A percentile compares a stretch with the other conserved stretches of the same genome.
Conservation (phyloP, 306 rosid species). For the Fagus sylvatica region DNA sequence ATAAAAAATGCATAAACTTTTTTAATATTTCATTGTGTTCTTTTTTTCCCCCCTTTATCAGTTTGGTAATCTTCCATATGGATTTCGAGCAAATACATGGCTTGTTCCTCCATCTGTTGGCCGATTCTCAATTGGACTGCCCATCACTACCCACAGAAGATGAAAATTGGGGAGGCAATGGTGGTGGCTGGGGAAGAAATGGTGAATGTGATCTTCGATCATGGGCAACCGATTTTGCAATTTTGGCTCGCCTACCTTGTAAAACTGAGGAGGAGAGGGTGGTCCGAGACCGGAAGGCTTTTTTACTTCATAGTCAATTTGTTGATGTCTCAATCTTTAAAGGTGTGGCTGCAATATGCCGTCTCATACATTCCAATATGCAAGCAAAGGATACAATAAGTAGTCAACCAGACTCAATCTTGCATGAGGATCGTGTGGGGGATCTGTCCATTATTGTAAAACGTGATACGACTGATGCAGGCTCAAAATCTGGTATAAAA, state of each 20-base stretch:
- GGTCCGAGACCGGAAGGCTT: slow-evolving; percentile 87
- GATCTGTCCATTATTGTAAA: slow-evolving; percentile 65
- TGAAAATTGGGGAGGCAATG: slow-evolving; percentile 91
- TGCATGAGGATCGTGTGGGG: slow-evolving; percentile 53
- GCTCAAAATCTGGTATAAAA: slow-evolving; percentile 30
- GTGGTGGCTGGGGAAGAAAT: slow-evolving; percentile 80
- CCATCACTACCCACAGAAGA: slow-evolving; percentile 76
- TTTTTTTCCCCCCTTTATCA: slow-evolving; percentile 27
- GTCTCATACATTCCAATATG: slow-evolving; percentile 42
- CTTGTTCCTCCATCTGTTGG: slow-evolving; percentile 81
- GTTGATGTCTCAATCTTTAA: slow-evolving; percentile 72
- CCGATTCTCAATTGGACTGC: slow-evolving; percentile 60
- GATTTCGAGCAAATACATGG: slow-evolving; percentile 95
- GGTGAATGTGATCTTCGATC: slow-evolving; percentile 56
- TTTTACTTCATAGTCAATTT: slow-evolving; percentile 80
- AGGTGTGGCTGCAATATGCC: slow-evolving; percentile 70
- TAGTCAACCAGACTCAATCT: slow-evolving; percentile 39
- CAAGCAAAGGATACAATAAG: slow-evolving; percentile 18
- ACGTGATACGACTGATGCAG: slow-evolving; percentile 41
- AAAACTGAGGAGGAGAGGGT: slow-evolving; percentile 95
- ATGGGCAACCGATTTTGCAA: slow-evolving; percentile 80
- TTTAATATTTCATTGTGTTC: slow-evolving; percentile 2
- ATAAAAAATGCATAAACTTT: neutral
- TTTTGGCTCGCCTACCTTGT: slow-evolving; percentile 77
- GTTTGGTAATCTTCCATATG: slow-evolving; percentile 98